Evolutionary conservation across 305 asterid genomes (phyloP), one percentile per base, ranked within the genome.

Genomic region (Rubia occidens): DNA sequence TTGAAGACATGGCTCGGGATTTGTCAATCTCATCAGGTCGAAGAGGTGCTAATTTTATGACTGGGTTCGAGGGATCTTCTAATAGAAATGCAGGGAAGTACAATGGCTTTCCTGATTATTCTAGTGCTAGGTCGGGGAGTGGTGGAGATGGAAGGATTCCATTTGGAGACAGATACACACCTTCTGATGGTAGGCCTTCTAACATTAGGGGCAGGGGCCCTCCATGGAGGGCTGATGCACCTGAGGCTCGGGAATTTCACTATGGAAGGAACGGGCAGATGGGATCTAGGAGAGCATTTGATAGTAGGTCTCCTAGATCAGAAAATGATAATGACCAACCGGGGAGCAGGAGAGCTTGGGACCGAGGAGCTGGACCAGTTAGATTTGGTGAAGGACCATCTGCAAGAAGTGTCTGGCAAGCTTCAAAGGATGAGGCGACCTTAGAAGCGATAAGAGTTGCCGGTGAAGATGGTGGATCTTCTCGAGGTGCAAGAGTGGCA

Each of bases 371-470:
- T 21, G 87, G 84, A 58, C 93, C 89, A 2, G 80, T 95, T 83
- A 80, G 97, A 77, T 95, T 91, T 66, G 96, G 98, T 8, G 99
- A 95, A 86, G 99, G 99, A 60, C 99, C 99, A 60, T 95, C 99
- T 49, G 99, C 99, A 10, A 85, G 99, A 85, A 91, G 99, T 66
- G 95, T 95, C 39, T 91, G 99, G 99, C 97, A 92, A 85, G 99
- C 99, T 80, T 95, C 99, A 35, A 91, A 91, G 78, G 99, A 95
- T 70, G 99, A 95, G 81, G 96, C 97, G 43, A 95, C 99, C 43
- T 78, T 95, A 80, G 98, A 89, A 88, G 99, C 99, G 54, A 95
- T 95, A 60, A 83, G 99, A 42, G 95, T 88, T 69, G 99, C 96
- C 72, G 96, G 97, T 40, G 99, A 90, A 39, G 99, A 94, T 63